phyloP scores from a whole-genome alignment of 345 rosid species.

The Eucalyptus decipiens region DNA sequence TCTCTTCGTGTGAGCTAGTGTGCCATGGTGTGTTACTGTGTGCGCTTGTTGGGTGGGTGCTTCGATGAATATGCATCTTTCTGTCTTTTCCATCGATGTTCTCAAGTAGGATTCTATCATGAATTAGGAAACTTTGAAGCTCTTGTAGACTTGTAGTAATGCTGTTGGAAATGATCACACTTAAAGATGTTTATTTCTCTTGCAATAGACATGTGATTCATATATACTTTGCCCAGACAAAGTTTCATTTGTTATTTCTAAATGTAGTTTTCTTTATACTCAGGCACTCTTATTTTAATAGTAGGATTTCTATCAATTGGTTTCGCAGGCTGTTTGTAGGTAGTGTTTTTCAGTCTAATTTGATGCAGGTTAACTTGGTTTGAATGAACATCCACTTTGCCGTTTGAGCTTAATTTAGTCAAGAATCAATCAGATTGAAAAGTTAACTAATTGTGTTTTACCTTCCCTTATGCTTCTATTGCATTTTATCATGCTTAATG shows the following conservation, averaged over 20 bases:
- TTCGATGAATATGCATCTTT: not conserved
- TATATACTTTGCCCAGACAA: not conserved
- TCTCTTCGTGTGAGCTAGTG: not conserved
- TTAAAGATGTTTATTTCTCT: not conserved
- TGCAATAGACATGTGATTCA: not conserved
- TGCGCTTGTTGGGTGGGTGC: not conserved
- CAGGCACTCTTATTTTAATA: not conserved
- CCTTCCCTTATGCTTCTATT: not conserved
- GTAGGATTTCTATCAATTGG: not conserved
- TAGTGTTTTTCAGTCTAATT: not conserved
- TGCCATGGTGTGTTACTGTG: not conserved
- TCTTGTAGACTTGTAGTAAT: not conserved
- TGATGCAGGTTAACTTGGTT: not conserved
- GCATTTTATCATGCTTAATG: not conserved
- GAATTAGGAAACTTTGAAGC: not conserved
- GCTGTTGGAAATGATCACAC: not conserved
- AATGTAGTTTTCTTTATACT: not conserved
- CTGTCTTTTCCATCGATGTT: not conserved
- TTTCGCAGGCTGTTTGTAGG: not conserved
- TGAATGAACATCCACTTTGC: not conserved
- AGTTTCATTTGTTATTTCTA: not conserved
- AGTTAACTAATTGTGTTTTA: not conserved
- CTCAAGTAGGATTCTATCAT: not conserved
- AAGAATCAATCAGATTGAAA: not conserved
- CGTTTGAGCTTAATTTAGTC: not conserved